phyloP scores from a whole-genome alignment of 2,329 filamentous ascomycete genomes.

The Pseudopyrenochaeta lycopersici region DNA sequence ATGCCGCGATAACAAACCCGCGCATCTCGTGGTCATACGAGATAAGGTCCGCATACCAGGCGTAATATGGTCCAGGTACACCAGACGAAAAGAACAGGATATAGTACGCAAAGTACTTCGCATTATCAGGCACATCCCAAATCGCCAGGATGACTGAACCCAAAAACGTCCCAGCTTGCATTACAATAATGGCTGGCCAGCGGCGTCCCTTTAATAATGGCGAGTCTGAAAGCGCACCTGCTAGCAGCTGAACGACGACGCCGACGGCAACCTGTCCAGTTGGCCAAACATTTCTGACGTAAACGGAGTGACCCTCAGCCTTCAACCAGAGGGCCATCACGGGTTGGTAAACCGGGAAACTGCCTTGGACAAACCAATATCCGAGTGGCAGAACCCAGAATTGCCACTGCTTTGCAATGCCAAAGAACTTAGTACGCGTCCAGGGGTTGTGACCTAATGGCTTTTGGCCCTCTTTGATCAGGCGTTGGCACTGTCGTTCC shows the following conservation, averaged over 20 bases:
- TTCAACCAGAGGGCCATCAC: slow-evolving; percentile 56
- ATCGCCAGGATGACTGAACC: slow-evolving; percentile 53
- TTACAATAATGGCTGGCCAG: slow-evolving; percentile 53
- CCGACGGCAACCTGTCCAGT: slow-evolving; percentile 56
- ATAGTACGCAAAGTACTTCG: slow-evolving; percentile 51
- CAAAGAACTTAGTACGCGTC: slow-evolving; percentile 53
- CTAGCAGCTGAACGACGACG: slow-evolving; percentile 56
- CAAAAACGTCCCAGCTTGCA: slow-evolving; percentile 50
- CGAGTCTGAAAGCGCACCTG: slow-evolving; percentile 44
- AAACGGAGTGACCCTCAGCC: slow-evolving; percentile 54
- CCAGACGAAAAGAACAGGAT: slow-evolving; percentile 31
- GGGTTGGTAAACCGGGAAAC: slow-evolving; percentile 28
- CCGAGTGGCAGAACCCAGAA: slow-evolving; percentile 59
- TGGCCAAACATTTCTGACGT: slow-evolving; percentile 59
- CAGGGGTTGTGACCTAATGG: slow-evolving; percentile 51
- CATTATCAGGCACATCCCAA: slow-evolving; percentile 55
- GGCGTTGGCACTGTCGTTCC: slow-evolving; percentile 27
- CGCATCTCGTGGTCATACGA: slow-evolving; percentile 39
- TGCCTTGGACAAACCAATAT: slow-evolving; percentile 53
- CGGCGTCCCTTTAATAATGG: slow-evolving; percentile 34
- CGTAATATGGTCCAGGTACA: slow-evolving; percentile 34
- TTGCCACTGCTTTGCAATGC: slow-evolving; percentile 56
- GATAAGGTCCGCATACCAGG: slow-evolving; percentile 36
- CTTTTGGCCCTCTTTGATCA: slow-evolving; percentile 34
- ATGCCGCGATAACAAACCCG: slow-evolving; percentile 31